A percentile compares a stretch with the other conserved stretches of the same genome.
Conservation (phyloP, 768 basidiomycete genomes). For the Pisolithus marmoratus region DNA sequence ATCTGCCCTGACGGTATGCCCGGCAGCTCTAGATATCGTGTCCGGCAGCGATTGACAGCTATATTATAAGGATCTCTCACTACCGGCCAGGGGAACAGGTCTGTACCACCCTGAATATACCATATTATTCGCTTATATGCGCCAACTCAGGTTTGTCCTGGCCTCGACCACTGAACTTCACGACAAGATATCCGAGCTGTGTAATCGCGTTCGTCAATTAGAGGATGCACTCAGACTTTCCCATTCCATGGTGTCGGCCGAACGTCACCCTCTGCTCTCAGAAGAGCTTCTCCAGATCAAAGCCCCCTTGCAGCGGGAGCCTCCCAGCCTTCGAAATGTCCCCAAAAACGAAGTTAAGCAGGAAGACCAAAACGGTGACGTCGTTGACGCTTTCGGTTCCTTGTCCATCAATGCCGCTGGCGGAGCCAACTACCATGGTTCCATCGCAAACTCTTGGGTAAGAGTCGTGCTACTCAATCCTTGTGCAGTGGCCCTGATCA, state of each 20-base stretch:
- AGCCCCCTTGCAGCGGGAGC: slow-evolving; percentile 68
- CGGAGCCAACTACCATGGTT: slow-evolving; percentile 70
- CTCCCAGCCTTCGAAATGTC: slow-evolving; percentile 36
- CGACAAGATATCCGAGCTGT: slow-evolving; percentile 73
- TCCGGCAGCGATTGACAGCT: neutral
- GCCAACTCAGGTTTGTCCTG: slow-evolving; percentile 57
- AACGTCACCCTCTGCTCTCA: slow-evolving; percentile 59
- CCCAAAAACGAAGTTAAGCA: slow-evolving; percentile 42
- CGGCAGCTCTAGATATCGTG: slow-evolving; percentile 11
- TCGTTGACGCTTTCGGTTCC: slow-evolving; percentile 77
- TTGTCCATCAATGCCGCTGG: slow-evolving; percentile 70
- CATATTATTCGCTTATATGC: slow-evolving; percentile 2
- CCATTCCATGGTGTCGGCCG: slow-evolving; percentile 52
- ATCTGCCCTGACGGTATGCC: slow-evolving; percentile 71
- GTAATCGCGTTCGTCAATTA: slow-evolving; percentile 67
- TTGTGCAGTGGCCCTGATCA: slow-evolving; percentile 2
- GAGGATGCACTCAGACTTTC: slow-evolving; percentile 64
- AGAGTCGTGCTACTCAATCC: slow-evolving; percentile 19
- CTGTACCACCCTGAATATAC: neutral
- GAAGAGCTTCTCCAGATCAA: slow-evolving; percentile 75
- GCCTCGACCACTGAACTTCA: slow-evolving; percentile 78
- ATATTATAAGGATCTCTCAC: slow-evolving; percentile 58
- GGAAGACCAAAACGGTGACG: slow-evolving; percentile 58
- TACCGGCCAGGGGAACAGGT: slow-evolving; percentile 81
- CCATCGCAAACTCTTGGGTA: slow-evolving; percentile 75